phyloP scores from a whole-genome alignment of 2,329 filamentous ascomycete genomes.

The Amesomyces nigricolor region DNA sequence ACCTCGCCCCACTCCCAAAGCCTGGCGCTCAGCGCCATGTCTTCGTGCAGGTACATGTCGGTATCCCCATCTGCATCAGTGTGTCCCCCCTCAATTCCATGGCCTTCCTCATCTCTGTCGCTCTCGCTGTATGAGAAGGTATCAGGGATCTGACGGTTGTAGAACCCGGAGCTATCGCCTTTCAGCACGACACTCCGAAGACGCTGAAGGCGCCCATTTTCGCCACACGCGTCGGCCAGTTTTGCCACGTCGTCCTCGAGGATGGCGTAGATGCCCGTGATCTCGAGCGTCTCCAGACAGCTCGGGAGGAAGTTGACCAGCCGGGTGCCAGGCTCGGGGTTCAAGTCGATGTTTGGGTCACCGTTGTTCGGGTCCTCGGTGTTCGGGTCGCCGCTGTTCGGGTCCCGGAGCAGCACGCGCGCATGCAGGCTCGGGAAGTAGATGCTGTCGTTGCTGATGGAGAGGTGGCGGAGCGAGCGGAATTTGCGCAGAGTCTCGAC shows the following conservation, averaged over 20 bases:
- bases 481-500: background rate
- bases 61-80: no score
- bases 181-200: no score
- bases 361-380: background rate
- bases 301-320: slow-evolving; percentile 1
- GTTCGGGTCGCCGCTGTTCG: background rate
- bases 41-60: background rate
- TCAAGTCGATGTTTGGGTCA: background rate
- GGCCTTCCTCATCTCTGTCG: no score
- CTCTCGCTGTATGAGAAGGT: no score
- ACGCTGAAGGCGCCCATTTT: background rate
- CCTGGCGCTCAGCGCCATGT: background rate
- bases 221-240: background rate
- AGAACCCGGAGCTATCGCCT: background rate
- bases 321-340: background rate
- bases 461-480: background rate
- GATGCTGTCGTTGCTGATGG: slow-evolving; percentile 6
- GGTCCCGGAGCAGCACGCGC: slow-evolving; percentile 3
- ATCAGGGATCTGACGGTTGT: no score
- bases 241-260: background rate
- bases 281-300: background rate
- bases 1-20: background rate
- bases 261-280: slow-evolving; percentile 5
- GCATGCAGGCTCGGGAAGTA: slow-evolving; percentile 2
- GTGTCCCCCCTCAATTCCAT: no score